Base-by-base conservation (phyloP, 345 rosid genomes). In the Cardiospermum halicacabum region DNA sequence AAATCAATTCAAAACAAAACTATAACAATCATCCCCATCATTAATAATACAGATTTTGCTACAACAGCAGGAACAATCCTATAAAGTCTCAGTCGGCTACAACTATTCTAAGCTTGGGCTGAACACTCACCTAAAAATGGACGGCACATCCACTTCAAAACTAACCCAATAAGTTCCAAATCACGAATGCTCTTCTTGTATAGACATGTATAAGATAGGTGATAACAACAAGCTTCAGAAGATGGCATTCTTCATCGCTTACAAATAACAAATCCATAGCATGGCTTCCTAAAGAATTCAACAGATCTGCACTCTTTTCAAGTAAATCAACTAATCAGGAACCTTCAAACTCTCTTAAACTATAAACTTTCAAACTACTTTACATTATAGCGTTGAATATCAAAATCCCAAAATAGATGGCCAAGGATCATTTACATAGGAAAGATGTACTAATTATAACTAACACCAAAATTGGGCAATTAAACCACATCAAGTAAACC, bases 231-330 rank as follows among this genome's bases (percentile, higher is more conserved):
- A 30, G 36, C 4, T 53, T 43, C 36, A 32, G 34, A 9, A 1
- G 11, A 22, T 47, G 32, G 48, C 2, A 36, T 37, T 36, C 31
- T 63, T 34, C 32, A 8, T 49, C 7, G 26, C 5, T 48, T 15
- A 32, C 45, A 36, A n/a, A 18, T 2, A 47, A 61, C 22, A 61
- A n/a, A 32, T 59, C 57, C 6, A 22, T 34, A 63, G 56, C 16
- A 55, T 7, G 59, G 59, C 24, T n/a, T 9, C 39, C 66, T 28
- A 48, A n/a, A 62, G 28, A 61, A 48, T 16, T 32, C 9, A 24
- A 25, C 28, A 16, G 34, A 19, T 16, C 8, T 8, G 39, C 11
- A 6, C 22, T 47, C 24, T 10, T 40, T 27, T 43, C 54, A 43
- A 31, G 3, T 62, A 25, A 49, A 34, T 50, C 19, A 56, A 31